Conservation (phyloP, 1,284 basidiomycete genomes). For the Leccinum variabile region DNA sequence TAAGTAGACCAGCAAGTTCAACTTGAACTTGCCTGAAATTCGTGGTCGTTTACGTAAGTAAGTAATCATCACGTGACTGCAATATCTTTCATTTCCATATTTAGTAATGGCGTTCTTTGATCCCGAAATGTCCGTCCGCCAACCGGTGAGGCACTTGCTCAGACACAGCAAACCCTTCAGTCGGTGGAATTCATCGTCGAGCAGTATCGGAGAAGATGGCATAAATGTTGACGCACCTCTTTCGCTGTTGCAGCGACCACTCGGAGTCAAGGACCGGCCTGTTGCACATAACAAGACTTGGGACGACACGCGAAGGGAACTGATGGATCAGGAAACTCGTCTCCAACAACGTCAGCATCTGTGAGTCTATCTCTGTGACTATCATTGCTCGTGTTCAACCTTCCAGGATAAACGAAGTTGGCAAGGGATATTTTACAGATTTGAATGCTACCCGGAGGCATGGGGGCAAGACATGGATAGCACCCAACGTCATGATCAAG, state of each 20-base stretch:
- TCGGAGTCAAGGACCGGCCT: conserved; percentile 66
- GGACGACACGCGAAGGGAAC: conserved; percentile 66
- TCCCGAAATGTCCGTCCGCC: conserved; percentile 26
- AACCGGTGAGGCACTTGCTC: conserved; percentile 12
- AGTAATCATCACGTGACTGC: neutral
- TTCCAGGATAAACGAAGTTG: conserved; percentile 78
- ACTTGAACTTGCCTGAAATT: no score
- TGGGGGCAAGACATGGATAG: conserved; percentile 96
- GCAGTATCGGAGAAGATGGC: neutral
- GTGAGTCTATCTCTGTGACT: conserved; percentile 45
- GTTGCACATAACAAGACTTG: conserved; percentile 64
- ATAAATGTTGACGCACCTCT: conserved; percentile 36
- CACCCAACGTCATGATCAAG: conserved; percentile 83
- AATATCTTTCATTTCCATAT: conserved; percentile 18
- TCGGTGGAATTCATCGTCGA: conserved; percentile 29
- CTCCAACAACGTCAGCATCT: conserved; percentile 74
- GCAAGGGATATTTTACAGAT: conserved; percentile 90
- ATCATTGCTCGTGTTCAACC: conserved; percentile 7
- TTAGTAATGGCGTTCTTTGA: conserved; percentile 14
- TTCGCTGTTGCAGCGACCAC: conserved; percentile 65
- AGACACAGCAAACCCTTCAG: conserved; percentile 4
- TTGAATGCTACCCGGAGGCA: conserved; percentile 78
- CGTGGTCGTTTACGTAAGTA: no score
- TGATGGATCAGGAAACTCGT: conserved; percentile 71
- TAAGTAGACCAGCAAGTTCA: no score